Base-by-base conservation (phyloP, 805 yeast species). In the Lipomyces sp. region DNA sequence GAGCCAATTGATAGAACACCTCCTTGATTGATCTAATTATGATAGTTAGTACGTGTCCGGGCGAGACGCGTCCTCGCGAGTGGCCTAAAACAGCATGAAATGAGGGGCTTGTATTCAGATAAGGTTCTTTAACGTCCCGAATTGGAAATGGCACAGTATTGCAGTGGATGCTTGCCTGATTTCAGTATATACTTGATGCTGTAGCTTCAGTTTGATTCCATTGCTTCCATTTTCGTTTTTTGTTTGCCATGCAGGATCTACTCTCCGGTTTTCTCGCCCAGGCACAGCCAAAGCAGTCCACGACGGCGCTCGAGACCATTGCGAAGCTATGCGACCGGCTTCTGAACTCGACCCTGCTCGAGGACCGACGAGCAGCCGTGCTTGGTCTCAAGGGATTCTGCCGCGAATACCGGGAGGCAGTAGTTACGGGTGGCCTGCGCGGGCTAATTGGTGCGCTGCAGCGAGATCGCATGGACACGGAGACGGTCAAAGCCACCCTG, bases 311-410 rank as follows among this genome's bases (percentile, higher is more conserved):
- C 60, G 95, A 86, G 63, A 84, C 95, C 13, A 91, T 93, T 53
- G 81, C 91, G 4, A 87, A 93, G 4, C 73, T 93, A 39, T 86
- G 96, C 60, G 96, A 95, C 65, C 74, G 98, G 37, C 77, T 91
- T 48, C 79, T 82, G 39, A 88, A 93, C 69, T 83, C 97, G 2
- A 83, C 84, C 0, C 68, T 86, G 55, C 75, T 93, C 2, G 81
- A 85, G 26, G 98, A 93, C 68, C 75, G 97, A 55, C 73, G 95
- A 47, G 91, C 96, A 1, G 98, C 98, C 0, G 86, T 91, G 3
- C 74, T 91, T 33, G 91, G 95, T 0, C 72, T 93, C 56, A 90
- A 91, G 64, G 86, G 95, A 37, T 89, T 88, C 65, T 81, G 95
- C 53, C 75, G 97, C 49, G 87, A 88, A 61, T 88, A 84, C 65